Base-by-base conservation (phyloP, 306 rosid species). In the Lablab purpureus region DNA sequence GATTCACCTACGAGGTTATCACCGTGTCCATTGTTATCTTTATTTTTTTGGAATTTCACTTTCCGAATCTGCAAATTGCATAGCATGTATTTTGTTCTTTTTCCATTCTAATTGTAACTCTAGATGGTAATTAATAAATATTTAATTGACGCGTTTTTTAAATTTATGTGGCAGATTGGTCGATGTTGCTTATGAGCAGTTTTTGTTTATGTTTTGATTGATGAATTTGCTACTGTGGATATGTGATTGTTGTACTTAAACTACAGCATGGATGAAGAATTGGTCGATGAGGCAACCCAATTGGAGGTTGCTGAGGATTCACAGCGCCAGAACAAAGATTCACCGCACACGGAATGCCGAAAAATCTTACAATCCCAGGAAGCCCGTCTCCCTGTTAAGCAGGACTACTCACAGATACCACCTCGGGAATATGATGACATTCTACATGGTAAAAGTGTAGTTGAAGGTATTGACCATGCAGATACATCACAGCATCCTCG, bases 251-350 rank as follows among this genome's bases (percentile, higher is more conserved):
- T 87, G 81, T 76, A 34, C 84, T 64, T 49, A 45, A 71, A 56
- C 84, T 71, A 75, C 13, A 80, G 37, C 55, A 94, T 92, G 95
- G 93, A 91, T 55, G 92, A 88, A 71, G 85, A 73, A 73, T 72
- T 89, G 87, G 89, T 81, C 45, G 92, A 85, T 82, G 97, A 84
- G 62, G 84, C 74, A 74, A 43, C 50, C 9, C 82, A 76, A 6
- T 81, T 87, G 58, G 89, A 76, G 73, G 55, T 50, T 32, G 76
- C 69, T 7, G 97, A 87, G 80, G 88, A 85, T 40, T 83, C 81
- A 5, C 90, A 81, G 78, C 80, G 72, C 41, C 94, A 85, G 68
- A 78, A 66, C 71, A 94, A 85, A 77, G 94, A 88, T 86, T 63
- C 81, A 34, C 81, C 71, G 10, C 78, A 73, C 78, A 75, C 79